Evolutionary conservation across 192 early-diverging fungal genomes (phyloP).

Genomic region (Coemansia asiatica): DNA sequence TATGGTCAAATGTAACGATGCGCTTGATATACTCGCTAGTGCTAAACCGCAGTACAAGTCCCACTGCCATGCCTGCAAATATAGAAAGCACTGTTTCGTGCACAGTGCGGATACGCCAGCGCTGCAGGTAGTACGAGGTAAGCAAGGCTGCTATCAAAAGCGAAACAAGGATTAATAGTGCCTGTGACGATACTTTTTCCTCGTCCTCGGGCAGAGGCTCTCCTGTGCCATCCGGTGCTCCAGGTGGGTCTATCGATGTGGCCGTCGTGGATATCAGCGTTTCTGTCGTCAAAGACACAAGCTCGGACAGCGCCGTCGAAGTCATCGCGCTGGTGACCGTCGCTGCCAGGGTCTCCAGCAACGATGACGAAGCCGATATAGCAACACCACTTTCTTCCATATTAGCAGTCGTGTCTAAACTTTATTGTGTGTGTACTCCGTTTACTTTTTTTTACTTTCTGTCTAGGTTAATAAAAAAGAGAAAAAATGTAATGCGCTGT

Average conservation of each 20-base stretch:
- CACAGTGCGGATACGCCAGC: constrained; percentile 80
- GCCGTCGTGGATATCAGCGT: constrained; percentile 7
- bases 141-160: constrained; percentile 83
- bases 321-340: background rate
- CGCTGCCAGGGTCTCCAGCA: background rate
- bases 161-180: constrained; percentile 81
- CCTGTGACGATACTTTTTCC: constrained; percentile 76
- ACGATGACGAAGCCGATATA: background rate
- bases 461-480: no score
- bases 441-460: no score
- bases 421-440: no score
- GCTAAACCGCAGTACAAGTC: constrained; percentile 49
- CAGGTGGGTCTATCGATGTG: background rate
- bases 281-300: background rate
- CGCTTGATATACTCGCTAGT: constrained; percentile 61
- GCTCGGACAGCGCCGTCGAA: background rate
- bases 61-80: constrained; percentile 70
- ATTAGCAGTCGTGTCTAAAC: background rate
- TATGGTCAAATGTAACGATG: constrained; percentile 88
- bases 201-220: constrained; percentile 59
- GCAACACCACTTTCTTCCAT: background rate
- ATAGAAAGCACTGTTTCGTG: constrained; percentile 97
- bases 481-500: no score
- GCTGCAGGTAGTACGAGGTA: constrained; percentile 87
- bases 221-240: constrained; percentile 10